Evolutionary conservation across 176 grass and related monocot species (phyloP), one percentile per base, ranked within the genome.

Genomic region (Cenchrus americanus): DNA sequence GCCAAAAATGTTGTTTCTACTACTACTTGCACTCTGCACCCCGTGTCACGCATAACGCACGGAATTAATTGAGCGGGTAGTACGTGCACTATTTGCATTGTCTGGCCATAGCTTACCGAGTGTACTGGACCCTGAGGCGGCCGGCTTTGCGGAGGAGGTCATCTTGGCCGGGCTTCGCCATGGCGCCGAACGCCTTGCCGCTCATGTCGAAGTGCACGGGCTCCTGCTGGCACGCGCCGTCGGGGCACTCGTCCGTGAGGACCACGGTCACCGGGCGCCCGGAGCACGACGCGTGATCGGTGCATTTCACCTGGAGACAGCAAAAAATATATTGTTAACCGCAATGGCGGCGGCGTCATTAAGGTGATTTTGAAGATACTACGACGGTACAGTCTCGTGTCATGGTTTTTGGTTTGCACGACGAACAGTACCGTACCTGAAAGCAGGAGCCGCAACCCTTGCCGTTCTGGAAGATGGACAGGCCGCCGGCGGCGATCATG

Each of bases 371-470:
- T 8, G 4, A 3, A 57, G 18, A 57, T 55, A 19, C 17, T 30
- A 30, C 27, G 0, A 30, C 27, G 0, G 51, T 30, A 30, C 27
- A 30, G 27, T 30, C 27, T 5, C 52, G 52, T 17, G 5, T 18
- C 4, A 5, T 54, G 15, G 2, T 10, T 48, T 48, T 37, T 54
- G 52, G 54, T 21, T 8, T 21, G 54, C 19, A 9, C 55, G 55
- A 57, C 55, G 55, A 57, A 57, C 4, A 44, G 34, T 44, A 44
- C 21, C 1, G 18, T 60, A 96, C 94, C 92, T 92, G 87, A 24
- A 87, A 94, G 79, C 96, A 95, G 47, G 96, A 66, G 17, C 96
- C 93, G 24, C 96, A 95, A 60, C 96, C 92, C 76, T 90, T 81
- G 76, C 95, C 92, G 40, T 64, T 71, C 49, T 60, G 17, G 67